A percentile compares a stretch with the other conserved stretches of the same genome.
Conservation (phyloP, 768 basidiomycete genomes). For the Suillus cothurnatus region DNA sequence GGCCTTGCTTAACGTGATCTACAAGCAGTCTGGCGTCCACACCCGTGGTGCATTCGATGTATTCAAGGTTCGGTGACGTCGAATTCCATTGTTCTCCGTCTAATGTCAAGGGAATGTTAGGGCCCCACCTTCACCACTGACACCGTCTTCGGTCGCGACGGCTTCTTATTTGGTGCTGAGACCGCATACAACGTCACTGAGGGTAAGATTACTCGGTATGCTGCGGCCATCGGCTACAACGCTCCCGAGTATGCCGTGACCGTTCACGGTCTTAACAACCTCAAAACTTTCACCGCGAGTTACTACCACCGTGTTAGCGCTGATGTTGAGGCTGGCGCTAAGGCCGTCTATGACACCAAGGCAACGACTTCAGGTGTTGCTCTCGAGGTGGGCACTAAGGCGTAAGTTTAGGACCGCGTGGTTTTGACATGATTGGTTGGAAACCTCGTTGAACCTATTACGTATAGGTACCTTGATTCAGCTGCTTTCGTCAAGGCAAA, state of each 20-base stretch:
- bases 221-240: conserved; percentile 90
- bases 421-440: neutral
- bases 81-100: neutral
- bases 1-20: conserved; percentile 79
- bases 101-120: conserved; percentile 41
- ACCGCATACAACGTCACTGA: conserved; percentile 96
- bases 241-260: conserved; percentile 96
- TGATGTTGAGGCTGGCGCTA: conserved; percentile 94
- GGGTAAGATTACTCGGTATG: conserved; percentile 90
- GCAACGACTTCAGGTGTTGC: conserved; percentile 81
- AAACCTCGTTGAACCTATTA: neutral
- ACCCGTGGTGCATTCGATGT: conserved; percentile 87
- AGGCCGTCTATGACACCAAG: conserved; percentile 96
- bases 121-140: conserved; percentile 98
- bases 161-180: conserved; percentile 96
- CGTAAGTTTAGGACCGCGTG: conserved; percentile 50
- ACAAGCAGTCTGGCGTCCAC: conserved; percentile 97
- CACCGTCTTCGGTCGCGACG: conserved; percentile 93
- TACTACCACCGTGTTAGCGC: conserved; percentile 97
- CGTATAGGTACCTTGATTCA: conserved; percentile 71
- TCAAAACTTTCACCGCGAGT: conserved; percentile 90
- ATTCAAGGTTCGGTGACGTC: conserved; percentile 72
- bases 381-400: conserved; percentile 95
- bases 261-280: conserved; percentile 91
- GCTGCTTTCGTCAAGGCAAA: conserved; percentile 97